These are phyloP conservation scores for Aspergillus thermomutatus DNA, from an alignment of 2,329 filamentous ascomycete genomes.

Conservation along the genomic window DNA sequence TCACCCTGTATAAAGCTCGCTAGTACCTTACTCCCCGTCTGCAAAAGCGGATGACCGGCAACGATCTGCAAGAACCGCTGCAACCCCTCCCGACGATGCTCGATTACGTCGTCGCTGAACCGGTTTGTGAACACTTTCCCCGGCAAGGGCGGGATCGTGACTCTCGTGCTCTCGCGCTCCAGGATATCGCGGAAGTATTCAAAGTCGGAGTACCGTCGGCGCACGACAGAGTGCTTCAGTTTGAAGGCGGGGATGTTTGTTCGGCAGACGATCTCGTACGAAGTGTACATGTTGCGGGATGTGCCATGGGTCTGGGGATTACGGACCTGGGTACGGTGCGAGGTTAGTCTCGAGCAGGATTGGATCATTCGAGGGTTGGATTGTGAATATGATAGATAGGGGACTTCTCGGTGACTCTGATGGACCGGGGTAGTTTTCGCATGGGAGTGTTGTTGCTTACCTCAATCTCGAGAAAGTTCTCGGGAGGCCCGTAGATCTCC, in stretches of 20 bases:
- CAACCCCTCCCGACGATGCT: conserved; percentile 83
- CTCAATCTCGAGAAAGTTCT: conserved; percentile 99
- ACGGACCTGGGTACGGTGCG: conserved; percentile 61
- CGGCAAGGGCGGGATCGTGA: conserved; percentile 91
- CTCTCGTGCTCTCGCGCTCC: conserved; percentile 88
- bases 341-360: conserved; percentile 12
- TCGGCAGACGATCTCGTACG: conserved; percentile 95
- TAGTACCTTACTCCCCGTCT: conserved; percentile 95
- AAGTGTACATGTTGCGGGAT: conserved; percentile 94
- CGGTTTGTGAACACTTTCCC: conserved; percentile 98
- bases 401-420: neutral
- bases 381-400: neutral
- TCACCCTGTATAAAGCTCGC: conserved; percentile 94
- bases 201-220: conserved; percentile 94
- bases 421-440: conserved; percentile 1
- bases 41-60: conserved; percentile 89
- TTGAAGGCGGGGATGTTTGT: conserved; percentile 99
- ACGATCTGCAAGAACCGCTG: conserved; percentile 98
- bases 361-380: neutral
- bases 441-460: conserved; percentile 46
- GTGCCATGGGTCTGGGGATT: conserved; percentile 93
- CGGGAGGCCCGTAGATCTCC: conserved; percentile 96
- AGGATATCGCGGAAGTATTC: conserved; percentile 98
- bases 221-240: conserved; percentile 81
- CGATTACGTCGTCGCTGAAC: conserved; percentile 97